Conservation (phyloP, 306 rosid species). For the Dicorynia guianensis region DNA sequence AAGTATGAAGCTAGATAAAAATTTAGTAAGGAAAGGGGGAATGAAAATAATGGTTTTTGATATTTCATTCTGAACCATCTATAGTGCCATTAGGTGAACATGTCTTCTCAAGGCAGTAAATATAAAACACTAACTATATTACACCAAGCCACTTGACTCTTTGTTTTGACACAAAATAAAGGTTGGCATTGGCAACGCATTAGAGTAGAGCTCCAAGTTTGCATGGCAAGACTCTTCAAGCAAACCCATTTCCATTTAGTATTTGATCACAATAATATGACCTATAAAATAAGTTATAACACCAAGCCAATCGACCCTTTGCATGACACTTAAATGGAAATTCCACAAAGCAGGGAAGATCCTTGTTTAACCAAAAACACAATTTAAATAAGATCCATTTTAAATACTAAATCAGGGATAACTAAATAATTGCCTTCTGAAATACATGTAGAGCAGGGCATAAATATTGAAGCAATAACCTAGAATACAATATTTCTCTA, state of each 20-base stretch:
- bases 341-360: too few relatives aligned
- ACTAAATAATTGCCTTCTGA: too few relatives aligned
- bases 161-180: conserved; percentile 5
- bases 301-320: neutral
- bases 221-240: neutral
- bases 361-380: too few relatives aligned
- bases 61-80: neutral
- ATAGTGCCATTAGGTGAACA: conserved; percentile 10
- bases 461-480: too few relatives aligned
- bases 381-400: too few relatives aligned
- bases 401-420: too few relatives aligned
- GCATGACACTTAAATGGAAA: too few relatives aligned
- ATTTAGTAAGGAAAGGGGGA: neutral
- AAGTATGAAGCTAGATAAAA: neutral
- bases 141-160: neutral
- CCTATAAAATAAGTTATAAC: neutral
- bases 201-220: conserved; percentile 30
- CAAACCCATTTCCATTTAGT: conserved; percentile 19
- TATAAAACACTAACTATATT: conserved; percentile 14
- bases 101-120: conserved; percentile 1
- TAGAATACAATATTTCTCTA: too few relatives aligned
- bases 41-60: neutral
- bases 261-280: conserved; percentile 10
- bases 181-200: neutral
- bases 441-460: too few relatives aligned